Evolutionary conservation across 805 yeast genomes (phyloP).

Genomic region (Debaryomyces hansenii): DNA sequence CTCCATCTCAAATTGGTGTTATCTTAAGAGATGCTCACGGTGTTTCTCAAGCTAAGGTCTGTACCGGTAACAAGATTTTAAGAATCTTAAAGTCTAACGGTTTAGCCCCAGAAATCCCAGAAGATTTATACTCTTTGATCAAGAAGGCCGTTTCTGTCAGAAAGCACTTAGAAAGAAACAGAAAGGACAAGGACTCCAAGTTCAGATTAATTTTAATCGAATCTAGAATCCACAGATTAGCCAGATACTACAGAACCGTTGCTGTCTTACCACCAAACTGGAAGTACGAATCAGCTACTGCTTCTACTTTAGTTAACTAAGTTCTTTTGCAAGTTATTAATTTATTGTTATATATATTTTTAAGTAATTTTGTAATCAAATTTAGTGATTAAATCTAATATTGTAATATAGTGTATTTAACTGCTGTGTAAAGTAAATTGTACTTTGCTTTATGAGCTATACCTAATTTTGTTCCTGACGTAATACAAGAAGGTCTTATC

Average conservation of each 20-base stretch:
- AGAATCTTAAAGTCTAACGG: slow-evolving; percentile 99
- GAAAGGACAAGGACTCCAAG: slow-evolving; percentile 99
- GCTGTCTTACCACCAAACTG: slow-evolving; percentile 99
- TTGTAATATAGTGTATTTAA: neutral
- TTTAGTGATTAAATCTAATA: neutral
- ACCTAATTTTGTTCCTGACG: too few relatives aligned
- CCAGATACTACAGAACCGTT: slow-evolving; percentile 99
- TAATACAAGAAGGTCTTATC: too few relatives aligned
- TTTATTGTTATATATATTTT: slow-evolving; percentile 1
- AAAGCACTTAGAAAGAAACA: slow-evolving; percentile 99
- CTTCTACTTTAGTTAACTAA: slow-evolving; percentile 99
- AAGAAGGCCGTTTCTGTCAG: slow-evolving; percentile 99
- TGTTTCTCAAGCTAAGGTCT: slow-evolving; percentile 94
- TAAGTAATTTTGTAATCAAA: neutral
- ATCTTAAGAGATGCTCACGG: slow-evolving; percentile 99
- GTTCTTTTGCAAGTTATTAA: slow-evolving; percentile 19
- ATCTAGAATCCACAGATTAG: slow-evolving; percentile 99
- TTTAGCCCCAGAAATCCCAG: slow-evolving; percentile 99
- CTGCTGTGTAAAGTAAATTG: neutral
- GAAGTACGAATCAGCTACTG: slow-evolving; percentile 99
- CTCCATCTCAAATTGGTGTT: slow-evolving; percentile 99
- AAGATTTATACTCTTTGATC: slow-evolving; percentile 97
- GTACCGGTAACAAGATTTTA: slow-evolving; percentile 99
- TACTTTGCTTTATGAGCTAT: too few relatives aligned
- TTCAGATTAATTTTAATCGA: slow-evolving; percentile 99